Evolutionary conservation across 2,329 filamentous ascomycete genomes (phyloP), one percentile per base, ranked within the genome.

Genomic region (Periconia sp.): DNA sequence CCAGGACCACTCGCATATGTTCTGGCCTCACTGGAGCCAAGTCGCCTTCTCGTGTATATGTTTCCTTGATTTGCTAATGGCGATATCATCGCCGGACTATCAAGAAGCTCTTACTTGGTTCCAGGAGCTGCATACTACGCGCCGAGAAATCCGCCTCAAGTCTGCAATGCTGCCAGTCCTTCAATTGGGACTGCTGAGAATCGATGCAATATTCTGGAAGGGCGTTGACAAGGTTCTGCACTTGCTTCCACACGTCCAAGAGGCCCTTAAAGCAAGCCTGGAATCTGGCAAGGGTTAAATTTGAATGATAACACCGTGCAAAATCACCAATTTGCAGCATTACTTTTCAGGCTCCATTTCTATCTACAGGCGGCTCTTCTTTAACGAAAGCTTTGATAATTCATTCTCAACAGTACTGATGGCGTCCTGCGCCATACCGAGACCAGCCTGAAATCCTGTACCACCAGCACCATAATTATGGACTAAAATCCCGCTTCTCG

Each of bases 381-480:
- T 31, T 19, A 8, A 37, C n/a, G 45, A 30, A 27, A 55, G 30
- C 9, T 23, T 31, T 10, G 33, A 49, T 27, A 58, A 23, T 27
- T 52, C 27, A 51, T 58, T 54, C 31, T 56, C 48, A 2, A 54
- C 45, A 5, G 47, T 41, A n/a, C 30, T 43, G 33, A 62, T 41
- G 2, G 59, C 59, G 14, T 62, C 59, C 14, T 50, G 45, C 17
- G 59, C 59, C 59, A 62, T 62, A 40, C 59, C 59, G 30, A 56
- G 47, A 43, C 59, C 59, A 42, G 59, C 59, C 41, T 62, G 59
- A 30, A 55, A 62, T 8, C 58, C 58, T 1, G 54, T 58, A 13
- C 60, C 60, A 14, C 60, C 57, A 2, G 60, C 60, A 6, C 58
- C 60, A 31, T 61, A 61, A 19, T 62, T 62, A 23, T 61, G 58